Base-by-base conservation (phyloP, 768 basidiomycete species). In the Lentinula lateritia region DNA sequence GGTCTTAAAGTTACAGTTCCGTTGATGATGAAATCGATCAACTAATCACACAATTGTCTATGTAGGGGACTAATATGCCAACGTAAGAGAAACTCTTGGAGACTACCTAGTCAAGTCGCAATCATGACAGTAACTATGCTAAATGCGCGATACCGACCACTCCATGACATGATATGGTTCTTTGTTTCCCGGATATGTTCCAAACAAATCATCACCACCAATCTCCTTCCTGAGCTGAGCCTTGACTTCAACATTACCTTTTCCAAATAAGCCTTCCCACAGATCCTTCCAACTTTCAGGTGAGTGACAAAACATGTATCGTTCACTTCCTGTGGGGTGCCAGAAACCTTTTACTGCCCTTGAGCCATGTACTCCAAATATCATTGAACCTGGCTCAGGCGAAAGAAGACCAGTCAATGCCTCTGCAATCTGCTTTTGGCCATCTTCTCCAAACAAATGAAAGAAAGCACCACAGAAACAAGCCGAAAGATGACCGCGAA, bases 391-490 rank as follows among this genome's bases (percentile, higher is more conserved):
- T 1, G 77, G 74, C 34, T 67, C 66, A 2, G 75, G 76, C 0
- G 77, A 73, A 18, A 83, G 73, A 5, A 83, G 68, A 3, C 72
- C 71, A 1, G 76, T 79, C 34, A 83, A 66, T 8, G 70, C 68
- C 16, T 68, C 69, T 2, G 78, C 83, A 56, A 84, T 69, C 43
- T 74, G 64, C 10, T 69, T 62, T 63, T 84, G 82, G 32, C 70
- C 54, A 16, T 64, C 71, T 55, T 75, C 72, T 62, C 66, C 61
- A 66, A 85, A 85, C 35, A 84, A 75, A 64, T 83, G 83, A 64
- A 87, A 85, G 69, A 86, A 73, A 5, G 79, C 70, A 10, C 77
- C 72, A 2, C 78, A 77, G 65, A 83, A 78, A n/a, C 86, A 80
- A 5, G 71, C 80, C 8, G 81, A 76, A 39, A 83, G 68, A 23